These are phyloP conservation scores for Carex pumila DNA, from an alignment of 176 grass and related monocot genomes.

Conservation along the genomic window DNA sequence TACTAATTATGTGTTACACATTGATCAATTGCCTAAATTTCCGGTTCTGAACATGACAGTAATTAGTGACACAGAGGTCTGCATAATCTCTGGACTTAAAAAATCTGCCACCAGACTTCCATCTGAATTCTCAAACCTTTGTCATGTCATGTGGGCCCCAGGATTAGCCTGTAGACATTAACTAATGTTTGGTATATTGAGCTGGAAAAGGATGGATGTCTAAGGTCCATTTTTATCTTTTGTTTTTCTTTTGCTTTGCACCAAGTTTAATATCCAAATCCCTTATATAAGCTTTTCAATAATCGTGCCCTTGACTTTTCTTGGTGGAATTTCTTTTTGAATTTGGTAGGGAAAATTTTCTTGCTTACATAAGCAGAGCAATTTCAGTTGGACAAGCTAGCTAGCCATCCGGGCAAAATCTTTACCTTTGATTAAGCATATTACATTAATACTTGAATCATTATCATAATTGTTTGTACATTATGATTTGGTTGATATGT, in stretches of 20 bases:
- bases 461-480: background rate
- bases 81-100: background rate
- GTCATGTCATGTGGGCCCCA: background rate
- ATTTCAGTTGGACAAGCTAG: conserved; percentile 12
- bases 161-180: background rate
- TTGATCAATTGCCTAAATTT: too few species aligned
- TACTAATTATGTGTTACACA: too few species aligned
- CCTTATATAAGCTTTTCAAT: background rate
- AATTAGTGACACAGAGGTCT: background rate
- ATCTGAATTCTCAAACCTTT: background rate
- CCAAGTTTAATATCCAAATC: background rate
- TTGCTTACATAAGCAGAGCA: background rate
- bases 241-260: conserved; percentile 1
- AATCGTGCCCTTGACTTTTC: conserved; percentile 2
- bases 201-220: background rate
- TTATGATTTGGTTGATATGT: background rate
- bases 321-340: background rate
- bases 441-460: background rate
- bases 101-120: background rate
- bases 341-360: background rate
- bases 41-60: background rate
- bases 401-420: background rate
- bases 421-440: background rate
- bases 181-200: conserved; percentile 4
- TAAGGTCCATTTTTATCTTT: background rate